These are phyloP conservation scores for Pyronema domesticum DNA, from an alignment of 495 filamentous ascomycete genomes.

Conservation along the genomic window DNA sequence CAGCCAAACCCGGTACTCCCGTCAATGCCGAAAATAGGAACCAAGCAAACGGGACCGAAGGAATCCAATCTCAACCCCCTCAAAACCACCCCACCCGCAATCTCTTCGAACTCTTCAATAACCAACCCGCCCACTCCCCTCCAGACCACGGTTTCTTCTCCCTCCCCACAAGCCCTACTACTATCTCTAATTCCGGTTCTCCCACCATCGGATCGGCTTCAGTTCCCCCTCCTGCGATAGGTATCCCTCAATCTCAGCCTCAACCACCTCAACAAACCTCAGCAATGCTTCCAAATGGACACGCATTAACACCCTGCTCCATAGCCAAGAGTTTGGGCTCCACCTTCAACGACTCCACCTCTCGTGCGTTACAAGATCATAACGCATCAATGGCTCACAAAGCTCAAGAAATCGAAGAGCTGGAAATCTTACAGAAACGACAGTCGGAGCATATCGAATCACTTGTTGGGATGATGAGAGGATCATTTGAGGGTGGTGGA, in stretches of 20 bases:
- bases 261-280: conserved; percentile 3
- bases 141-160: not conserved
- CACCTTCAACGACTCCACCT: conserved; percentile 9
- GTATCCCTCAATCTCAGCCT: not conserved
- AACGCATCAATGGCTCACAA: conserved; percentile 19
- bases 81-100: not conserved
- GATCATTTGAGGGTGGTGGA: not conserved
- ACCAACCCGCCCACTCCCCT: not conserved
- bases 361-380: conserved; percentile 18
- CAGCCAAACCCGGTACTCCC: not conserved
- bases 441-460: conserved; percentile 21
- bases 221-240: conserved; percentile 4
- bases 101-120: conserved; percentile 2
- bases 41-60: not conserved
- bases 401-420: conserved; percentile 18
- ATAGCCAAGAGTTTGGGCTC: not conserved
- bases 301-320: conserved; percentile 2
- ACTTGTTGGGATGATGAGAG: conserved; percentile 22
- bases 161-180: not conserved
- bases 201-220: conserved; percentile 8
- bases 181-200: conserved; percentile 5
- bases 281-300: not conserved
- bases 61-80: not conserved
- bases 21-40: not conserved
- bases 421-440: conserved; percentile 16